Evolutionary conservation across 768 basidiomycete species (phyloP).

Genomic region (Leccinum disarticulatum): DNA sequence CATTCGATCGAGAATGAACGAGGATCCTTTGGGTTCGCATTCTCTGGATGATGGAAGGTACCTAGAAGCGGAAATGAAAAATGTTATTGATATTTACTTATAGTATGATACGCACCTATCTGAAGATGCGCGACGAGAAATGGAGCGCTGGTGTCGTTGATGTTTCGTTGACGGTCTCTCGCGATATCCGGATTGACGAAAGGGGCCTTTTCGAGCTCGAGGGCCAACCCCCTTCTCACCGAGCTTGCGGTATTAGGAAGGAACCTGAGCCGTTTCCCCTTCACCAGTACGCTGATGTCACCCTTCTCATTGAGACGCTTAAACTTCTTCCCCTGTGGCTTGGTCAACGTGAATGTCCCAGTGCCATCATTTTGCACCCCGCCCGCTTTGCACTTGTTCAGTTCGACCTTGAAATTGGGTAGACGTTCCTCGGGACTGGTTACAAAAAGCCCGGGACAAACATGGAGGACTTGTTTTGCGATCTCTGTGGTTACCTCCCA

Average conservation of each 20-base stretch:
- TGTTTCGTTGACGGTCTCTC: conserved; percentile 45
- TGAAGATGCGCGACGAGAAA: conserved; percentile 64
- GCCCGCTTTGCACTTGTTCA: conserved; percentile 50
- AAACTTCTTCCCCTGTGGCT: conserved; percentile 44
- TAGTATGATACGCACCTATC: conserved; percentile 49
- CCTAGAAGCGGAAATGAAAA: conserved; percentile 15
- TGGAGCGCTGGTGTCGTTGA: conserved; percentile 43
- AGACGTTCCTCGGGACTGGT: conserved; percentile 19
- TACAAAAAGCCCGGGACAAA: conserved; percentile 29
- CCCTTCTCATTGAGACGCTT: conserved; percentile 40
- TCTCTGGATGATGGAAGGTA: conserved; percentile 28
- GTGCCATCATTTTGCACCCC: conserved; percentile 59
- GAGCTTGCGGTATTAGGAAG: conserved; percentile 1
- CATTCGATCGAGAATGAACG: conserved; percentile 73
- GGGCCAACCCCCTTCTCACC: conserved; percentile 18
- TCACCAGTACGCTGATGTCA: conserved; percentile 41
- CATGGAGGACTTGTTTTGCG: conserved; percentile 51
- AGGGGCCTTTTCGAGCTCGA: conserved; percentile 51
- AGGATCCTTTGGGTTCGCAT: conserved; percentile 29
- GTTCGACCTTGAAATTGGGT: conserved; percentile 61
- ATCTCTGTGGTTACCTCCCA: conserved; percentile 61
- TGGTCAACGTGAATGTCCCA: conserved; percentile 35
- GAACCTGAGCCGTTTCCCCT: conserved; percentile 40
- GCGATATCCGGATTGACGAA: conserved; percentile 56
- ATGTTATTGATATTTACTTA: background rate